These are phyloP conservation scores for Hysterium pulicare DNA, from an alignment of 2,329 filamentous ascomycete genomes.

Conservation along the genomic window DNA sequence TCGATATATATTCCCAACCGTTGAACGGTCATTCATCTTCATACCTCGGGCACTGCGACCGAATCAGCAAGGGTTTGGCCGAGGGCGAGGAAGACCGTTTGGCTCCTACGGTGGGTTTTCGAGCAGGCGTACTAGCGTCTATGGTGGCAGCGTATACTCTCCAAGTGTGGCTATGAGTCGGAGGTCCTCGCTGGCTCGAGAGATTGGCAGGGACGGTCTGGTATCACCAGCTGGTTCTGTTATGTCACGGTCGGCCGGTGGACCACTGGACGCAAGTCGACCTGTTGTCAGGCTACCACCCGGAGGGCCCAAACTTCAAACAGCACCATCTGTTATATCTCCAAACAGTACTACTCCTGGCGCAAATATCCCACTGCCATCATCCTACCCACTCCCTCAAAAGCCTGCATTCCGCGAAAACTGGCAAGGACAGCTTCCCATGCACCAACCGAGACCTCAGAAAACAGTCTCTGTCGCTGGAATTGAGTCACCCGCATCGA, in stretches of 20 bases:
- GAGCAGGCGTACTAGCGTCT: conserved; percentile 76
- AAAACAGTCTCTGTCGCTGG: conserved; percentile 90
- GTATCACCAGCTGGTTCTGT: conserved; percentile 79
- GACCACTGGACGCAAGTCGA: conserved; percentile 58
- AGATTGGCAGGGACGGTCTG: conserved; percentile 66
- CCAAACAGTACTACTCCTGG: conserved; percentile 40
- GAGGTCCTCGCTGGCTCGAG: conserved; percentile 72
- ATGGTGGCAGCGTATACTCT: conserved; percentile 76
- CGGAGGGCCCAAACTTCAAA: conserved; percentile 40
- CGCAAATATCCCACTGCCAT: conserved; percentile 49
- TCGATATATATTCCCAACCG: conserved; percentile 86
- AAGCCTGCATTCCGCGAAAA: conserved; percentile 58
- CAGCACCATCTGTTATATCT: conserved; percentile 25
- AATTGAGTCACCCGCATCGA: conserved; percentile 76
- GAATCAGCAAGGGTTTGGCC: conserved; percentile 75
- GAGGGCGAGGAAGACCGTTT: conserved; percentile 69
- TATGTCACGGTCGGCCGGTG: conserved; percentile 62
- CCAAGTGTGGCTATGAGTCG: conserved; percentile 86
- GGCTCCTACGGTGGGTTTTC: conserved; percentile 64
- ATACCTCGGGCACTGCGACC: conserved; percentile 91
- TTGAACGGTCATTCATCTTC: conserved; percentile 94
- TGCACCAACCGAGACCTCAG: conserved; percentile 93
- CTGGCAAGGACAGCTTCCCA: conserved; percentile 61
- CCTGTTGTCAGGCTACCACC: conserved; percentile 84
- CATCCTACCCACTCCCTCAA: conserved; percentile 52